A percentile compares a stretch with the other conserved stretches of the same genome.
Evolutionary conservation across 345 rosid genomes (phyloP).

Genomic region (Acer negundo): DNA sequence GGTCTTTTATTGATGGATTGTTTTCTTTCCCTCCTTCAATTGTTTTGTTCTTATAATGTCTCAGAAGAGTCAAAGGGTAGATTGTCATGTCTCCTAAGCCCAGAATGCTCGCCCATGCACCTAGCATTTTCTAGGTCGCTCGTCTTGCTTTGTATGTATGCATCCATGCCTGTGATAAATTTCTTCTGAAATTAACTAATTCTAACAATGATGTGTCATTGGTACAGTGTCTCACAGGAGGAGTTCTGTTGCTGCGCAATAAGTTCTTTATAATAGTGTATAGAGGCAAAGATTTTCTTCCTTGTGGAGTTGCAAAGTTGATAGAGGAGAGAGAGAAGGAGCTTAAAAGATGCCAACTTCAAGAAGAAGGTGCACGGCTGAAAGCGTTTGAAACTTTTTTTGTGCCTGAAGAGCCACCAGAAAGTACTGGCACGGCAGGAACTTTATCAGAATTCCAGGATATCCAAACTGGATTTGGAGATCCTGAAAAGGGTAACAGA

Average conservation of each 20-base stretch:
- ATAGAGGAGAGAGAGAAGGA: conserved; percentile 66
- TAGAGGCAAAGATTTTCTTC: conserved; percentile 85
- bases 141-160: not conserved
- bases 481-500: conserved; percentile 29
- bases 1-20: not conserved
- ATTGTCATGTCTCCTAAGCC: not conserved
- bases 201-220: conserved; percentile 4
- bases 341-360: conserved; percentile 52
- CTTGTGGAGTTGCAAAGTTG: conserved; percentile 50
- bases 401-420: conserved; percentile 35
- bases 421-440: conserved; percentile 50
- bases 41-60: too few relatives aligned
- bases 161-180: not conserved
- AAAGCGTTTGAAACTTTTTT: conserved; percentile 46
- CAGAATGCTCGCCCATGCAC: not conserved
- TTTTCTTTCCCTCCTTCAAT: not conserved
- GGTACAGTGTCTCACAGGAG: conserved; percentile 78
- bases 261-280: conserved; percentile 69
- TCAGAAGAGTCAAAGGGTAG: not conserved
- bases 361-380: conserved; percentile 64
- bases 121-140: not conserved
- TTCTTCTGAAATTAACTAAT: conserved; percentile 1
- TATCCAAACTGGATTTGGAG: conserved; percentile 45
- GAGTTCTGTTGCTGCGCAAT: conserved; percentile 70
- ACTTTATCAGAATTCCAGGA: conserved; percentile 70